Percentiles rank a stretch among this genome's conserved stretches.
These are phyloP conservation scores for Leccinum boreale DNA, from an alignment of 768 basidiomycete species.

Conservation along the genomic window DNA sequence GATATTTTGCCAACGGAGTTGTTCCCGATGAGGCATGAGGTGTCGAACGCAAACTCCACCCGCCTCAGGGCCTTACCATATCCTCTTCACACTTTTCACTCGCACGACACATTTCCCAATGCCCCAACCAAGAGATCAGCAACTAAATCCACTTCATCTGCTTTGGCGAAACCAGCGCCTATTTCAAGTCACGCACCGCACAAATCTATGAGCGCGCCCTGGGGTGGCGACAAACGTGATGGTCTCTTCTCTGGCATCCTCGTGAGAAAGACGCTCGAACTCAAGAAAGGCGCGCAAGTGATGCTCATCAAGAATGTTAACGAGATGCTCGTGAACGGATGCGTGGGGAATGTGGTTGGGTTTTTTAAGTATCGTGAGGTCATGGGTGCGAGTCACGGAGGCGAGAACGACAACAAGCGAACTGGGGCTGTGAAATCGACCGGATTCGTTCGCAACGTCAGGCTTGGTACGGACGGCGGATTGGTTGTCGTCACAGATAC, in stretches of 20 bases:
- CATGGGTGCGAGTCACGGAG: background rate
- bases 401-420: conserved; percentile 26
- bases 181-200: conserved; percentile 27
- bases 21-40: conserved; percentile 67
- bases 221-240: conserved; percentile 36
- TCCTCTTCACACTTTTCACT: conserved; percentile 40
- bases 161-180: background rate
- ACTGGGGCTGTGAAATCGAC: conserved; percentile 24
- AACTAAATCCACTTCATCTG: conserved; percentile 2
- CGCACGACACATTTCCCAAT: conserved; percentile 46
- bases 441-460: conserved; percentile 37
- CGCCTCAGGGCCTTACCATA: conserved; percentile 50
- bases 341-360: conserved; percentile 45
- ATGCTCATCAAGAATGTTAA: conserved; percentile 63
- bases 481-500: background rate
- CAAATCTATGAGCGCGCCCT: conserved; percentile 17
- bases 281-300: conserved; percentile 62
- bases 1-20: conserved; percentile 47
- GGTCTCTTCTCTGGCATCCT: conserved; percentile 61
- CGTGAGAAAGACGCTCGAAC: conserved; percentile 49
- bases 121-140: background rate
- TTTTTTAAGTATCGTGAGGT: conserved; percentile 35
- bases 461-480: background rate
- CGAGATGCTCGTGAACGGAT: conserved; percentile 62
- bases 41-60: conserved; percentile 59